These are phyloP conservation scores for Claviceps arundinis DNA, from an alignment of 2,329 filamentous ascomycete species.

Conservation along the genomic window DNA sequence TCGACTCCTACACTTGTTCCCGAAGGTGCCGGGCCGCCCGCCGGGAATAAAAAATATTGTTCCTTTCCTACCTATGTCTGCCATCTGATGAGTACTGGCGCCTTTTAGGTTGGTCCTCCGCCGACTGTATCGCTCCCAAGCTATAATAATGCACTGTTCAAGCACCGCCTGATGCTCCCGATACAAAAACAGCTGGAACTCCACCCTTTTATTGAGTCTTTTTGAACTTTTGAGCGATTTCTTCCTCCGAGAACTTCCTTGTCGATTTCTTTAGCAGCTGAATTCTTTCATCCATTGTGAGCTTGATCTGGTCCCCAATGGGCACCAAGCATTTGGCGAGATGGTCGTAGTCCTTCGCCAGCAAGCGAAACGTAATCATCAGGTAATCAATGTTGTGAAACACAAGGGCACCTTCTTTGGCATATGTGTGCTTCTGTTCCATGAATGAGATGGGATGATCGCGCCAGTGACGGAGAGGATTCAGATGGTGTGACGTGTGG, in stretches of 20 bases:
- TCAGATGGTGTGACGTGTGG: conserved; percentile 69
- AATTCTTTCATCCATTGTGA: conserved; percentile 50
- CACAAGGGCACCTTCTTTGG: conserved; percentile 54
- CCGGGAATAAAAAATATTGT: neutral
- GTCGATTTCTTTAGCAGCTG: conserved; percentile 53
- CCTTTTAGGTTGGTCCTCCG: neutral
- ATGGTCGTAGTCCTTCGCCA: conserved; percentile 58
- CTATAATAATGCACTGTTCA: neutral
- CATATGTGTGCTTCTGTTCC: conserved; percentile 53
- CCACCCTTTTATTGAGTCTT: neutral
- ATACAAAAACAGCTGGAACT: neutral
- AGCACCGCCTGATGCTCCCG: neutral
- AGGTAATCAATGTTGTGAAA: conserved; percentile 75
- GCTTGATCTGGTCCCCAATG: conserved; percentile 54
- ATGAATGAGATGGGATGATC: conserved; percentile 66
- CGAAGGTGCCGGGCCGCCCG: too few species aligned
- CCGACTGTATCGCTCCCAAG: neutral
- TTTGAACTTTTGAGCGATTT: conserved; percentile 45
- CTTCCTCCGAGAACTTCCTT: conserved; percentile 49
- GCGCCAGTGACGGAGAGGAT: conserved; percentile 68
- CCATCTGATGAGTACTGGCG: neutral
- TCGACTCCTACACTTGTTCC: neutral
- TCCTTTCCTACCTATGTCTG: neutral
- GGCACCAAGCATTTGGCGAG: conserved; percentile 61
- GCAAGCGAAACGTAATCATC: conserved; percentile 55